Base-by-base conservation (phyloP, 768 basidiomycete species). In the Tulasnella calospora region DNA sequence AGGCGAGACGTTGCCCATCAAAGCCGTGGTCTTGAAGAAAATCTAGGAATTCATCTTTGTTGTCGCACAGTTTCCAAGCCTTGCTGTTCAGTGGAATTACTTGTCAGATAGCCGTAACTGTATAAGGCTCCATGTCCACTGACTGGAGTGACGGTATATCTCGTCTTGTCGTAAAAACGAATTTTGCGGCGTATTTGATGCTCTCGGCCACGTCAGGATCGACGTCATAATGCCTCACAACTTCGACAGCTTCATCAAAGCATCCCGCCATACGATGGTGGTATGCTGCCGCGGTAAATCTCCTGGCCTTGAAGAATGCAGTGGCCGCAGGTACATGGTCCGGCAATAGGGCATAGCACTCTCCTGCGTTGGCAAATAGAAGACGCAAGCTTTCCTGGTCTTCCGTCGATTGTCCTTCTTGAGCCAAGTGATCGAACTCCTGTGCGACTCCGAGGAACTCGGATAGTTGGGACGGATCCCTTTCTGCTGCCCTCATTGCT, bases 21-120 rank as follows among this genome's bases (percentile, higher is more conserved):
- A 92, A 83, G 46, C 87, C 87, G 61, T 86, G 86, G 4, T 89
- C 86, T 75, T 90, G 87, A 21, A 90, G 84, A 78, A 89, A 92
- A 47, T 87, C 86, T 23, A 90, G 79, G 27, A 86, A 85, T 30
- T 90, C 88, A 27, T 91, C 88, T 0, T 85, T 83, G 0, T 86
- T 84, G 0, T 84, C 79, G 79, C 92, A 92, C 3, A 92, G 82
- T 7, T 83, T 79, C 76, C 84, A 76, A 30, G 86, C 87, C 82
- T 88, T 84, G 27, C 92, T 92, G 80, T 19, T 67, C 47, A 12
- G n/a, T 13, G 38, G 38, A 15, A 7, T 74, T 3, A 41, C 47
- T 44, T 8, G 76, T 71, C 19, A n/a, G 3, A 38, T 80, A 89
- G 87, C 82, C 80, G 12, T 85, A 79, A 10, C 84, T 80, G 55